These are phyloP conservation scores for Scytalidium lignicola DNA, from an alignment of 2,329 filamentous ascomycete genomes.

Conservation along the genomic window DNA sequence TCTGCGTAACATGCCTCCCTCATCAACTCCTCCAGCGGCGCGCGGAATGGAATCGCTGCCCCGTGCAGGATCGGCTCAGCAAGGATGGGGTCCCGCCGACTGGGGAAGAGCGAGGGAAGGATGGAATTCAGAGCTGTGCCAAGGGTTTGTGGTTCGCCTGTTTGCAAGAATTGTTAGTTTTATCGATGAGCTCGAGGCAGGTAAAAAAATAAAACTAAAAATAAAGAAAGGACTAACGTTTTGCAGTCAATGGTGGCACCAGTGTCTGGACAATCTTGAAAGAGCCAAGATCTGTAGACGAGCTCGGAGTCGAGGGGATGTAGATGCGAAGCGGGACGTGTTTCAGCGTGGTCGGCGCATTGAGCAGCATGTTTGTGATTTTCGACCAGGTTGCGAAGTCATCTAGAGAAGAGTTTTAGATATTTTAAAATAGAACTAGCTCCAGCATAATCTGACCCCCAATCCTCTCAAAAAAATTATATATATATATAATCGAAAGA, in stretches of 20 bases:
- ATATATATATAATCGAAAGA: no score
- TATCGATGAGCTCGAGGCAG: neutral
- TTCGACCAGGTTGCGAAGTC: conserved; percentile 67
- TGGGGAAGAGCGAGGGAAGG: conserved; percentile 81
- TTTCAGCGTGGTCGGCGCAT: conserved; percentile 66
- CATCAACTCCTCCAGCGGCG: conserved; percentile 78
- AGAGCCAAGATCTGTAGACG: conserved; percentile 41
- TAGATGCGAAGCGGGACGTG: conserved; percentile 88
- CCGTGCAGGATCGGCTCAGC: conserved; percentile 85
- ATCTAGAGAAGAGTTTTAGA: conserved; percentile 41
- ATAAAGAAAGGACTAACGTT: conserved; percentile 30
- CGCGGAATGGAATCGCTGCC: conserved; percentile 71
- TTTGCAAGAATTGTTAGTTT: neutral
- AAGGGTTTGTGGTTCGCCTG: conserved; percentile 58
- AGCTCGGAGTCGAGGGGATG: conserved; percentile 60
- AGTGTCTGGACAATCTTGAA: conserved; percentile 74
- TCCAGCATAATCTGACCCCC: no score
- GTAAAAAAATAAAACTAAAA: no score
- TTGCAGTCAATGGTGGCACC: conserved; percentile 45
- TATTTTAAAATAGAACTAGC: no score
- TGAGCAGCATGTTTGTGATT: conserved; percentile 73
- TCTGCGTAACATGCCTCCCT: conserved; percentile 82
- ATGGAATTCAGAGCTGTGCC: conserved; percentile 72
- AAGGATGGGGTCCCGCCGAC: conserved; percentile 74
- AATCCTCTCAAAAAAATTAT: no score